A percentile compares a stretch with the other conserved stretches of the same genome.
phyloP scores from a whole-genome alignment of 768 basidiomycete species.

The Mycena filopes region DNA sequence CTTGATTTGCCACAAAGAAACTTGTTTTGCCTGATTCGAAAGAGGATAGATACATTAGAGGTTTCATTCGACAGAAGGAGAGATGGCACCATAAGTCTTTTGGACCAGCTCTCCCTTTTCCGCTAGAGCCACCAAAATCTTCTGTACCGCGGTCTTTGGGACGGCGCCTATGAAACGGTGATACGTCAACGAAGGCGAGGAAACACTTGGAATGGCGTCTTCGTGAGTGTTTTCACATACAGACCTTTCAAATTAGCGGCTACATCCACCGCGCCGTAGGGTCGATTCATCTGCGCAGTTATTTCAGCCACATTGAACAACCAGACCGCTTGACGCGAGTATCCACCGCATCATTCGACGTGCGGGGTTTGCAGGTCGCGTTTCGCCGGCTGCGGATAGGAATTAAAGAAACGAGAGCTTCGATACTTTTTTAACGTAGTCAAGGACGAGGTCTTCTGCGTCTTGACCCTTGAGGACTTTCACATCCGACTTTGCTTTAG shows the following conservation, averaged over 20 bases:
- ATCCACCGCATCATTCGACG: too few relatives aligned
- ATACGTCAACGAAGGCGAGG: slow-evolving; percentile 88
- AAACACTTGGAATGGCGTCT: too few relatives aligned
- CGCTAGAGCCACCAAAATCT: slow-evolving; percentile 83
- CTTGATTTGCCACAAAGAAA: slow-evolving; percentile 89
- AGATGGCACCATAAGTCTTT: slow-evolving; percentile 85
- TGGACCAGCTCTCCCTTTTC: slow-evolving; percentile 86
- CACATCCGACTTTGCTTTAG: slow-evolving; percentile 55
- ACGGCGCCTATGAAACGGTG: slow-evolving; percentile 86
- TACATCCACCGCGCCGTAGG: slow-evolving; percentile 92
- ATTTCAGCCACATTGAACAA: too few relatives aligned
- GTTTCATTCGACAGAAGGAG: slow-evolving; percentile 23
- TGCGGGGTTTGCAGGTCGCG: too few relatives aligned
- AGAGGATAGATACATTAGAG: slow-evolving; percentile 20
- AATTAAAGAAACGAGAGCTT: slow-evolving; percentile 11
- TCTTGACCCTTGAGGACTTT: slow-evolving; percentile 83
- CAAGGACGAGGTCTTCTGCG: slow-evolving; percentile 80
- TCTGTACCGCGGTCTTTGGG: slow-evolving; percentile 85
- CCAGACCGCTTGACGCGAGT: too few relatives aligned
- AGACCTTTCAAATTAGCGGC: too few relatives aligned
- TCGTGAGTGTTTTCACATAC: too few relatives aligned
- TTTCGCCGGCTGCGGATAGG: slow-evolving; percentile 21
- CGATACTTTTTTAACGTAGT: slow-evolving; percentile 79
- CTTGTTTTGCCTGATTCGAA: slow-evolving; percentile 77
- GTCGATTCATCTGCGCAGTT: slow-evolving; percentile 83